These are phyloP conservation scores for Tripterygium wilfordii DNA, from an alignment of 177 flowering plant species.

Conservation along the genomic window DNA sequence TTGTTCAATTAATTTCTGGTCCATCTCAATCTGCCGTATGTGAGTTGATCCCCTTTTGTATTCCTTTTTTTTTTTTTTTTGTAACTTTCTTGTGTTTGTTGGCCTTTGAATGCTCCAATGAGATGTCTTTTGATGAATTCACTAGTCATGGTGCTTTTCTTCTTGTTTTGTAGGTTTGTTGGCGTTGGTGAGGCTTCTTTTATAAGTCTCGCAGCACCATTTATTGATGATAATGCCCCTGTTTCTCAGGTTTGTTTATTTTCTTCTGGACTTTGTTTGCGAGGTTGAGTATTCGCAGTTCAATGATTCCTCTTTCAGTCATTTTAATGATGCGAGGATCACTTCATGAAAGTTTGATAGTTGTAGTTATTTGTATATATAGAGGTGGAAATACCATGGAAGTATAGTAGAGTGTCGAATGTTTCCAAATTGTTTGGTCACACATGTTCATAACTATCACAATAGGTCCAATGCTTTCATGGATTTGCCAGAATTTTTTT, in stretches of 20 bases:
- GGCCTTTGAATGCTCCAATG: background rate
- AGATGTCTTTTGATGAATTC: background rate
- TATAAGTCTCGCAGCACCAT: constrained; percentile 95
- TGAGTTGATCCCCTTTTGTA: constrained; percentile 26
- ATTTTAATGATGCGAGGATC: too few relatives aligned
- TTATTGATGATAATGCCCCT: constrained; percentile 95
- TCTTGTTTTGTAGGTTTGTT: constrained; percentile 55
- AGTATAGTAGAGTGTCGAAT: too few relatives aligned
- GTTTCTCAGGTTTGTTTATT: constrained; percentile 47
- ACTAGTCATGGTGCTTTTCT: background rate
- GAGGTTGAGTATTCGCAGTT: too few relatives aligned
- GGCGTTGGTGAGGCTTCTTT: constrained; percentile 99
- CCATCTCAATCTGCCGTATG: constrained; percentile 79
- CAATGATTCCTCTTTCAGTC: too few relatives aligned
- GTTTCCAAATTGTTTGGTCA: too few relatives aligned
- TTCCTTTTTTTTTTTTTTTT: background rate
- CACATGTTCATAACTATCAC: too few relatives aligned
- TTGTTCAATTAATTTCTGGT: constrained; percentile 71
- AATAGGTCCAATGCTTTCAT: too few relatives aligned
- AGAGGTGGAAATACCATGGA: too few relatives aligned
- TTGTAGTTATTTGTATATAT: too few relatives aligned
- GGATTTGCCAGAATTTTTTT: too few relatives aligned
- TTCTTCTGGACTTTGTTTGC: background rate
- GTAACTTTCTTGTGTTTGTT: background rate
- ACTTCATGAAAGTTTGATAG: too few relatives aligned